A percentile compares a stretch with the other conserved stretches of the same genome.
These are phyloP conservation scores for Epichloe coenophiala DNA, from an alignment of 2,329 filamentous ascomycete species.

Conservation along the genomic window DNA sequence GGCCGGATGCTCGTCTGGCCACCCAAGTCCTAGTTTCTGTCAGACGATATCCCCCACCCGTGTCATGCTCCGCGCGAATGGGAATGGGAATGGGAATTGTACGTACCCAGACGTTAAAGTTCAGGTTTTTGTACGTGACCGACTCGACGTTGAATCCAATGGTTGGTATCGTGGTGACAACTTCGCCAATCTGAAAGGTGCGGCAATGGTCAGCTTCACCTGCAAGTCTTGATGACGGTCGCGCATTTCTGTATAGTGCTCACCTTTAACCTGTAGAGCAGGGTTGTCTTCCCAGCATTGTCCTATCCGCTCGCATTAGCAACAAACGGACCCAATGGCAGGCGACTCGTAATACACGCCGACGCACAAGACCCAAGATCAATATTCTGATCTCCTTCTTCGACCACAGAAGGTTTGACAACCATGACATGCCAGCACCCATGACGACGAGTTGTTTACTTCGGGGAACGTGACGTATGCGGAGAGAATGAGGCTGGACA, in stretches of 20 bases:
- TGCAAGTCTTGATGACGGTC: background rate
- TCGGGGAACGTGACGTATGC: background rate
- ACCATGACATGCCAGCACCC: conserved; percentile 53
- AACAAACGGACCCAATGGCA: background rate
- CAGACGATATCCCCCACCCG: background rate
- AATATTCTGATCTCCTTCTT: conserved; percentile 98
- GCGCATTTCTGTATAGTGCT: conserved; percentile 4
- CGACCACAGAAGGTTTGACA: conserved; percentile 63
- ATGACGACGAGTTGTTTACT: conserved; percentile 28
- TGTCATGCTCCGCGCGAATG: background rate
- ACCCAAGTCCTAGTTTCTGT: conserved; percentile 57
- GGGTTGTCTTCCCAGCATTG: conserved; percentile 94
- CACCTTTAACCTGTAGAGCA: conserved; percentile 92
- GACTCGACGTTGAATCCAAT: conserved; percentile 99
- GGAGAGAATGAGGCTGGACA: background rate
- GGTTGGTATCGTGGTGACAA: conserved; percentile 96
- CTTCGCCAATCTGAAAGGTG: conserved; percentile 73
- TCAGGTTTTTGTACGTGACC: conserved; percentile 94
- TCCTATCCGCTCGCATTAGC: conserved; percentile 43
- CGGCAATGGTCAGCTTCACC: background rate
- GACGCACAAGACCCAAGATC: conserved; percentile 75
- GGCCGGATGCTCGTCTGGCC: conserved; percentile 97
- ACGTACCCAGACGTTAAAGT: conserved; percentile 95
- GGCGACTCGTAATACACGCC: background rate
- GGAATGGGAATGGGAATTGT: background rate